Evolutionary conservation across 2,329 filamentous ascomycete genomes (phyloP).

Genomic region (Xylariaceae sp.): DNA sequence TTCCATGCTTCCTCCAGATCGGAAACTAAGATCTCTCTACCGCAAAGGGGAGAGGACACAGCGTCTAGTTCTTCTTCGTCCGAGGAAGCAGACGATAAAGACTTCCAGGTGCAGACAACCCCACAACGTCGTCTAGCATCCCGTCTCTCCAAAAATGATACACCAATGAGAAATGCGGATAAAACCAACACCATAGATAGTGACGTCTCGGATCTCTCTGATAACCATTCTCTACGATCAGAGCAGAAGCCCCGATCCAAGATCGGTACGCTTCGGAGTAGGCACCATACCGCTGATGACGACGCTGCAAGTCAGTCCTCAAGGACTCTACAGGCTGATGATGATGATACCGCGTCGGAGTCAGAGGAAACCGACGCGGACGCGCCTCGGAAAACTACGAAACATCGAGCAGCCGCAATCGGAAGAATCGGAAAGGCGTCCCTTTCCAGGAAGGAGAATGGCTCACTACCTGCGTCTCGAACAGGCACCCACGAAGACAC

Average conservation of each 20-base stretch:
- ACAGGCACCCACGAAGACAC: too few species aligned
- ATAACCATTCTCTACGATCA: slow-evolving; percentile 14
- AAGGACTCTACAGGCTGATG: slow-evolving; percentile 17
- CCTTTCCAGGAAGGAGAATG: too few species aligned
- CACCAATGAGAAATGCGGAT: slow-evolving; percentile 1
- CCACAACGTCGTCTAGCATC: slow-evolving; percentile 35
- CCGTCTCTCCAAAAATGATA: slow-evolving; percentile 19
- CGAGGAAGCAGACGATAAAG: slow-evolving; percentile 39
- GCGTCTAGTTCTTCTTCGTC: slow-evolving; percentile 15
- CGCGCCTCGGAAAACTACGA: too few species aligned
- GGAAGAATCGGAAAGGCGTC: too few species aligned
- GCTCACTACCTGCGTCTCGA: too few species aligned
- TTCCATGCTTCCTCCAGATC: slow-evolving; percentile 18
- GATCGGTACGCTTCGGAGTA: slow-evolving; percentile 21
- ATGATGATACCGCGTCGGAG: slow-evolving; percentile 29
- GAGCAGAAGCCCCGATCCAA: slow-evolving; percentile 13
- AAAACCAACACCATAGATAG: slow-evolving; percentile 16
- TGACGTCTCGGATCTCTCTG: slow-evolving; percentile 21
- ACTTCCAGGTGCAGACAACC: slow-evolving; percentile 47
- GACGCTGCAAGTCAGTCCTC: slow-evolving; percentile 22
- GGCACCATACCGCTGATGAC: slow-evolving; percentile 8
- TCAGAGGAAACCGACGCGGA: too few species aligned
- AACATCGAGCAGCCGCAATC: too few species aligned
- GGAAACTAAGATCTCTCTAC: slow-evolving; percentile 3
- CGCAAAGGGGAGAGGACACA: slow-evolving; percentile 11